phyloP scores from a whole-genome alignment of 345 rosid species.

The Trapa incisa region DNA sequence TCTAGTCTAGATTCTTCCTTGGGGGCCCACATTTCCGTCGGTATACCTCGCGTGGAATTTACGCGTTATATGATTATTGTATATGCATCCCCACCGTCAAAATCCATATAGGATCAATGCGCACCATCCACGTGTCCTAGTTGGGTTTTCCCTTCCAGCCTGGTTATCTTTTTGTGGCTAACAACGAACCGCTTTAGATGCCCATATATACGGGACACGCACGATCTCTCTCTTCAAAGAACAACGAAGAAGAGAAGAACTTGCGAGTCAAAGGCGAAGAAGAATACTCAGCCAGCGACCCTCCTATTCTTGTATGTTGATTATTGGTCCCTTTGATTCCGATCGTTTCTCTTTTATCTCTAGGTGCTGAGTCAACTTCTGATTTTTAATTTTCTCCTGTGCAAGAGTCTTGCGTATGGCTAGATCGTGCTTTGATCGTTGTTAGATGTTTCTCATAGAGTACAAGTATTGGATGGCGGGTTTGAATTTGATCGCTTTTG shows the following conservation, averaged over 20 bases:
- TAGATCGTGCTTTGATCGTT: neutral
- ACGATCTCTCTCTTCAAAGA: neutral
- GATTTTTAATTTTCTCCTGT: neutral
- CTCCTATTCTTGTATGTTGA: too few relatives aligned
- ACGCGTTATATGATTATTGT: neutral
- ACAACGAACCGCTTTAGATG: neutral
- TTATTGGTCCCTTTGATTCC: too few relatives aligned
- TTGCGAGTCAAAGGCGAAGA: neutral
- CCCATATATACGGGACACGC: neutral
- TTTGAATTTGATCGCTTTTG: too few relatives aligned
- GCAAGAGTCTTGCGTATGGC: neutral
- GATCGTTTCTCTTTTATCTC: too few relatives aligned
- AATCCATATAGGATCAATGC: neutral
- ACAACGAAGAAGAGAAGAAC: neutral
- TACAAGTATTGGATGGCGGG: too few relatives aligned
- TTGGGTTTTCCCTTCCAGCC: neutral
- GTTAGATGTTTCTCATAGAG: neutral
- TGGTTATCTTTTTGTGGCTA: neutral
- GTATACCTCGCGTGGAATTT: neutral
- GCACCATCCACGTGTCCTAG: neutral
- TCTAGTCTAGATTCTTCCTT: too few relatives aligned
- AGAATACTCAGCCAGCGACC: too few relatives aligned
- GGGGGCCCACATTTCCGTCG: too few relatives aligned
- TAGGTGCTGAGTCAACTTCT: too few relatives aligned
- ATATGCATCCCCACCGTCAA: neutral